Evolutionary conservation across 495 filamentous ascomycete genomes (phyloP), one percentile per base, ranked within the genome.

Genomic region (Tuber aestivum): DNA sequence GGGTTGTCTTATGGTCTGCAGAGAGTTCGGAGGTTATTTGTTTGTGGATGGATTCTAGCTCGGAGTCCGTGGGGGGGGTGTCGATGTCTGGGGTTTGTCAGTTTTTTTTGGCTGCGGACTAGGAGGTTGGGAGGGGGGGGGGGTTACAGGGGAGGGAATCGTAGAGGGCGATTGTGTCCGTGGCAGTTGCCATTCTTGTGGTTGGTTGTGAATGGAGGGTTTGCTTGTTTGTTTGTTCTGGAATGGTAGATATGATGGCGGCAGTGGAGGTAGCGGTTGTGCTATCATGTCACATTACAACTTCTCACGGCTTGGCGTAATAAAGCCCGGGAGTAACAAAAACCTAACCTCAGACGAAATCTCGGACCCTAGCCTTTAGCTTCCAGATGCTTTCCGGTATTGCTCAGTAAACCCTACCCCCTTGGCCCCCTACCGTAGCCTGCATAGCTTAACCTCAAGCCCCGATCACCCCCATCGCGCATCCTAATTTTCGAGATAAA

Each of bases 121-220:
- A 10, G 50, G 50, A 27, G n/a, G 23, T n/a, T 69, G 65, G 71
- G 76, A 44, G 48, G 70, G 35, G n/a, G 27, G 44, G 61, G n/a
- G 65, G 78, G 84, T 42, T 90, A 94, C 93, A 97, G 35, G 93
- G 93, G 23, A 97, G 90, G 21, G 93, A 96, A 82, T 96, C 93
- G 85, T 95, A 92, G 65, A 88, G 87, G 78, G 89, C 89, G 71
- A 88, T 89, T 4, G 14, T 35, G 27, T 65, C 56, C 7, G 12
- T 65, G 75, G 92, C 91, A 72, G 93, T 87, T 74, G 92, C 87
- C 91, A 93, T 92, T 41, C 75, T 85, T 76, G 23, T 70, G 18
- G 41, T n/a, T 70, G 23, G 48, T 42, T 75, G 61, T n/a, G 35
- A 12, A n/a, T n/a, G 12, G 23, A 41, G n/a, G 32, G n/a, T 37